Evolutionary conservation across 1,284 basidiomycete species (phyloP).

Genomic region (Sporisorium iseilematis-ciliati): DNA sequence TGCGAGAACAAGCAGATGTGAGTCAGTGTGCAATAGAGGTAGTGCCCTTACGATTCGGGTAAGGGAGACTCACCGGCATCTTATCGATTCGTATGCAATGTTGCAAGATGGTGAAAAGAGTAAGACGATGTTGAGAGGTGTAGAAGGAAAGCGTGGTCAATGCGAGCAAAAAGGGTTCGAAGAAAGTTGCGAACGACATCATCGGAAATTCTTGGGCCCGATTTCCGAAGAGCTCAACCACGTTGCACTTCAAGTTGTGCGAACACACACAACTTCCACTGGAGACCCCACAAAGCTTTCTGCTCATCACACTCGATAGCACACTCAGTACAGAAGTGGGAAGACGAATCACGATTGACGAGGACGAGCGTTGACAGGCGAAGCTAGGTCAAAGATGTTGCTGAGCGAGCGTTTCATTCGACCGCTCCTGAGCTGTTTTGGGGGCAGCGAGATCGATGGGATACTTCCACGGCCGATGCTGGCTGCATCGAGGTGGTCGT

Average conservation of each 20-base stretch:
- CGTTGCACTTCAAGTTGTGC: slow-evolving; percentile 26
- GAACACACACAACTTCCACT: not conserved
- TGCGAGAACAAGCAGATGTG: not conserved
- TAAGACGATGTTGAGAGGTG: too few relatives aligned
- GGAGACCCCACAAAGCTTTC: not conserved
- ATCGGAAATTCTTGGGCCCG: not conserved
- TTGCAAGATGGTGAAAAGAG: not conserved
- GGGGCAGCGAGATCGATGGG: not conserved
- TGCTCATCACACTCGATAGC: not conserved
- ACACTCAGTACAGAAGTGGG: not conserved
- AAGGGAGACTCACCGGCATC: slow-evolving; percentile 21
- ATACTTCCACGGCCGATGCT: too few relatives aligned
- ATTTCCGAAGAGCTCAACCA: slow-evolving; percentile 1
- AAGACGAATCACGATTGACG: not conserved
- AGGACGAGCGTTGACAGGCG: not conserved
- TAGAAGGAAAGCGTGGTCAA: not conserved
- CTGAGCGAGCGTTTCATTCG: slow-evolving; percentile 28
- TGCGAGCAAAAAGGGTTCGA: not conserved
- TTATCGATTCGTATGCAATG: not conserved
- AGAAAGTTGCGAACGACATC: slow-evolving; percentile 11
- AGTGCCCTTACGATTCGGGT: too few relatives aligned
- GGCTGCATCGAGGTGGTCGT: not conserved
- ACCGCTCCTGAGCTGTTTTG: not conserved
- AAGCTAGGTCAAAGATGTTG: slow-evolving; percentile 25
- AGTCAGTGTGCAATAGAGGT: too few relatives aligned